A percentile compares a stretch with the other conserved stretches of the same genome.
phyloP scores from a whole-genome alignment of 2,329 filamentous ascomycete species.

The Bisporella sp. region DNA sequence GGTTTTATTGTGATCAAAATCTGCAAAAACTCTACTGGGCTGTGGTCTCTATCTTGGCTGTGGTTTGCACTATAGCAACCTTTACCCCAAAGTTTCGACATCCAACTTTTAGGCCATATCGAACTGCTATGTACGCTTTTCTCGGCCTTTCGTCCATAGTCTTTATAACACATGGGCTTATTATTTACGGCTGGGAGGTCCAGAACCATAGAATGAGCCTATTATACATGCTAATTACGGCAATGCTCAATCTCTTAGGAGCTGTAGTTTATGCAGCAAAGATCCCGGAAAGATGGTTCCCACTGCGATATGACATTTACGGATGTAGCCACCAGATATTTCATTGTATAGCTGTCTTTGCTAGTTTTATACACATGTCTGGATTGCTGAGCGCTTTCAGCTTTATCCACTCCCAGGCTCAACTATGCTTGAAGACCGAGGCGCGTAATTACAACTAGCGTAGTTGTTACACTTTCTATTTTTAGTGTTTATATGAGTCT shows the following conservation, averaged over 20 bases:
- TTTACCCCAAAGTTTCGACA: constrained; percentile 14
- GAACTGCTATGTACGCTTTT: constrained; percentile 17
- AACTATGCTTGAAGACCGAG: too few species aligned
- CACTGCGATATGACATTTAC: constrained; percentile 17
- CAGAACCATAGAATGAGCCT: constrained; percentile 16
- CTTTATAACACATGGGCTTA: constrained; percentile 20
- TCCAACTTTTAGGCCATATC: constrained; percentile 13
- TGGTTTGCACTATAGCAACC: constrained; percentile 27
- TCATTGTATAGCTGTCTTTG: constrained; percentile 24
- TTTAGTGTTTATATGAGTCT: too few species aligned
- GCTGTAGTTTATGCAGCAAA: constrained; percentile 11
- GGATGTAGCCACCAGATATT: constrained; percentile 26
- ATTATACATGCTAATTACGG: constrained; percentile 7
- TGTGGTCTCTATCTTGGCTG: constrained; percentile 30
- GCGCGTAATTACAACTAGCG: too few species aligned
- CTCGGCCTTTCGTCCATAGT: constrained; percentile 20
- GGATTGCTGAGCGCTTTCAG: constrained; percentile 17
- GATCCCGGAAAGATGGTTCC: constrained; percentile 23
- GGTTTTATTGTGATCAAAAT: constrained; percentile 33
- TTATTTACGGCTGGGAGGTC: constrained; percentile 13
- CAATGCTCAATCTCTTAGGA: constrained; percentile 10
- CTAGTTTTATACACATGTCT: constrained; percentile 17
- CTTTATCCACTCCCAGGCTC: too few species aligned
- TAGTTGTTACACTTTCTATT: too few species aligned
- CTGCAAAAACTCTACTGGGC: constrained; percentile 29